These are phyloP conservation scores for Amorphotheca resinae DNA, from an alignment of 495 filamentous ascomycete genomes.

Conservation along the genomic window DNA sequence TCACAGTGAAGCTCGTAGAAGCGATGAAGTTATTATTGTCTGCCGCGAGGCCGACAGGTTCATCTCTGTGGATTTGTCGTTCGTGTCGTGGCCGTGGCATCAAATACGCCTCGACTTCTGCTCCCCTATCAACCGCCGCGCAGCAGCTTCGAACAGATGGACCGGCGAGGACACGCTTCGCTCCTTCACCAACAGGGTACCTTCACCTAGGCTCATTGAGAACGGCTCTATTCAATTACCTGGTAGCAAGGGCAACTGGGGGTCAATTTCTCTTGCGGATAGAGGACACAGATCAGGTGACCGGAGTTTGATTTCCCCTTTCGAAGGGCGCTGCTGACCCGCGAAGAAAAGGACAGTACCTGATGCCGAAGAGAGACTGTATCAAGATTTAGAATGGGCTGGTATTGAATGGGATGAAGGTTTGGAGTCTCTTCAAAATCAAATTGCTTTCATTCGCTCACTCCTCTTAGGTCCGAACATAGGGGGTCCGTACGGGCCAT, in stretches of 20 bases:
- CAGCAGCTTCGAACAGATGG: constrained; percentile 33
- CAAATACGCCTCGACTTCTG: constrained; percentile 1
- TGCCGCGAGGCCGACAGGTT: constrained; percentile 1
- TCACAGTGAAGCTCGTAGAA: too few species aligned
- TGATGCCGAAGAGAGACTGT: constrained; percentile 64
- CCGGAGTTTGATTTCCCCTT: constrained; percentile 9
- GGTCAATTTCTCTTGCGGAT: constrained; percentile 89
- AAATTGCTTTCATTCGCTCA: background rate
- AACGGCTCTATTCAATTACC: constrained; percentile 86
- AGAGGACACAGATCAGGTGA: constrained; percentile 91
- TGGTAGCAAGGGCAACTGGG: constrained; percentile 73
- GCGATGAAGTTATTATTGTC: constrained; percentile 12
- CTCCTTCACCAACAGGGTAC: constrained; percentile 88
- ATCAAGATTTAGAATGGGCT: constrained; percentile 74
- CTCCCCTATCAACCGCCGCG: constrained; percentile 3
- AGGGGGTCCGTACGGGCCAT: constrained; percentile 71
- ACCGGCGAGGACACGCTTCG: constrained; percentile 85
- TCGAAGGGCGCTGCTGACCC: constrained; percentile 18
- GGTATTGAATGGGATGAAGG: constrained; percentile 94
- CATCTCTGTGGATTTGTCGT: constrained; percentile 16
- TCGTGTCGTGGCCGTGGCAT: constrained; percentile 10
- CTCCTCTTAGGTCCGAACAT: constrained; percentile 45
- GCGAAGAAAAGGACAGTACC: constrained; percentile 61
- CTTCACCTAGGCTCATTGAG: constrained; percentile 84
- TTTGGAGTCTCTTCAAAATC: constrained; percentile 17